These are phyloP conservation scores for Podochytrium sp. DNA, from an alignment of 192 early-diverging fungal genomes.

Conservation along the genomic window DNA sequence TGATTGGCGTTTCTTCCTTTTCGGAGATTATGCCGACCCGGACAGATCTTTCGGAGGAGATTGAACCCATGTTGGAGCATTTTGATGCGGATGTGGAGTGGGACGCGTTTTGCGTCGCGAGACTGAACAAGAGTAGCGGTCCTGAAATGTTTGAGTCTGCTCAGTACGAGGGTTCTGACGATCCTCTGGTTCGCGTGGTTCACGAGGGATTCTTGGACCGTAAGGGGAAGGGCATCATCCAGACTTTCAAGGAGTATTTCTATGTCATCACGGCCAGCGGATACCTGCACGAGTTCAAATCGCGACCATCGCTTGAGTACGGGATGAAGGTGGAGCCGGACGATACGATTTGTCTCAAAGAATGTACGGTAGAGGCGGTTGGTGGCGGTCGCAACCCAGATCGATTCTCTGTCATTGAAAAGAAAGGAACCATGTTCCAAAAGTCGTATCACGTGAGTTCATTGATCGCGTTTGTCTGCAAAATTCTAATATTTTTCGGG, in stretches of 20 bases:
- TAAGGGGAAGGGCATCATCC: constrained; percentile 10
- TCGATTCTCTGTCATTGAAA: constrained; percentile 15
- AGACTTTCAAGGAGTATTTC: constrained; percentile 30
- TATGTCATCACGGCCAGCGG: constrained; percentile 30
- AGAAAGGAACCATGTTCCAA: constrained; percentile 25
- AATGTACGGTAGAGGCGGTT: constrained; percentile 15
- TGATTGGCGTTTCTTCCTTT: constrained; percentile 18
- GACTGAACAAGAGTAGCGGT: constrained; percentile 13
- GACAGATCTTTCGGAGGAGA: not conserved
- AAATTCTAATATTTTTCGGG: too few relatives aligned
- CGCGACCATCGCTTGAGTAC: not conserved
- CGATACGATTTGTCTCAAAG: constrained; percentile 9
- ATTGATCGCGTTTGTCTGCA: too few relatives aligned
- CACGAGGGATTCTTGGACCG: constrained; percentile 21
- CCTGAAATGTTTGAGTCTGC: constrained; percentile 25
- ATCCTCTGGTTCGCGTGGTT: constrained; percentile 22
- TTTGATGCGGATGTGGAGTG: constrained; percentile 24
- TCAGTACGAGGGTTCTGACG: constrained; percentile 25
- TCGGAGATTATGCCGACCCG: constrained; percentile 8
- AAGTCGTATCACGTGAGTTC: not conserved
- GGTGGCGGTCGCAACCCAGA: constrained; percentile 21
- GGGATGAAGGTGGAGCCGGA: not conserved
- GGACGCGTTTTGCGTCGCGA: constrained; percentile 9
- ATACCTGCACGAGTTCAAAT: constrained; percentile 30
- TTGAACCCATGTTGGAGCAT: constrained; percentile 1